phyloP scores from a whole-genome alignment of 1,139 yeast species.

The Diutina siamensis region DNA sequence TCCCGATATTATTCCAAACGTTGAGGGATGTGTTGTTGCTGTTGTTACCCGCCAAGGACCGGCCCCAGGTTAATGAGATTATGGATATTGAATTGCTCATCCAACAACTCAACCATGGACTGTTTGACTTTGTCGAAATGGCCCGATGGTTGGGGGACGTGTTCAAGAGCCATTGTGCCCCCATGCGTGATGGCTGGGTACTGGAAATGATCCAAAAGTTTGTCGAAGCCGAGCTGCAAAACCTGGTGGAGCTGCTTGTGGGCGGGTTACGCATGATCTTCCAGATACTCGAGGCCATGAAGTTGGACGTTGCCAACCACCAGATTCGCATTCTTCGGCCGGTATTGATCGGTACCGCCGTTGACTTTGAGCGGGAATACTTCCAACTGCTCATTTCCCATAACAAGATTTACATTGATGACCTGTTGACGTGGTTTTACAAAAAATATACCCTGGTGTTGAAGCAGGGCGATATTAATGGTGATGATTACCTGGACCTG shows the following conservation, averaged over 20 bases:
- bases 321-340: slow-evolving; percentile 83
- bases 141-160: slow-evolving; percentile 62
- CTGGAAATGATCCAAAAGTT: slow-evolving; percentile 71
- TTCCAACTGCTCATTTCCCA: slow-evolving; percentile 60
- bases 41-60: slow-evolving; percentile 70
- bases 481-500: slow-evolving; percentile 7
- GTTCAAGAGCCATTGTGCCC: slow-evolving; percentile 82
- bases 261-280: slow-evolving; percentile 73
- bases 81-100: slow-evolving; percentile 68
- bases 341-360: slow-evolving; percentile 75
- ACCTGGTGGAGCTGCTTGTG: slow-evolving; percentile 46
- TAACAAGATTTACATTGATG: slow-evolving; percentile 53
- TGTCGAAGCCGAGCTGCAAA: slow-evolving; percentile 44
- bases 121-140: slow-evolving; percentile 57
- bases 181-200: slow-evolving; percentile 89
- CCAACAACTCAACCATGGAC: slow-evolving; percentile 62
- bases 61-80: slow-evolving; percentile 55
- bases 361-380: slow-evolving; percentile 85
- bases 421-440: slow-evolving; percentile 64
- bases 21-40: slow-evolving; percentile 66
- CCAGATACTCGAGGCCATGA: slow-evolving; percentile 90
- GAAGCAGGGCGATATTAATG: slow-evolving; percentile 7
- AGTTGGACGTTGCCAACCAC: slow-evolving; percentile 89
- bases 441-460: slow-evolving; percentile 20
- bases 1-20: slow-evolving; percentile 62